phyloP scores from a whole-genome alignment of 2,329 filamentous ascomycete species.

The Sclerotinia trifoliorum region DNA sequence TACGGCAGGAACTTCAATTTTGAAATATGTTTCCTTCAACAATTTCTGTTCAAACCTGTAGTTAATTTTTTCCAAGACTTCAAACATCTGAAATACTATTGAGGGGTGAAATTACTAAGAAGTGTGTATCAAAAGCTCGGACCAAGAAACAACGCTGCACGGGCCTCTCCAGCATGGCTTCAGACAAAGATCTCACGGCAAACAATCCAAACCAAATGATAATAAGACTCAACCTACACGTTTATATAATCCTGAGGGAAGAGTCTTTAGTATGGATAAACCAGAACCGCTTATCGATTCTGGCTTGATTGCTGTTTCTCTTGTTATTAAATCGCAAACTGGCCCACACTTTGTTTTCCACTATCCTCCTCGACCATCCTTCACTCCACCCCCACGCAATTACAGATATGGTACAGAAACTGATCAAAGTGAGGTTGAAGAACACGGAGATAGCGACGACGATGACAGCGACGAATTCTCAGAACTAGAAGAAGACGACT shows the following conservation, averaged over 20 bases:
- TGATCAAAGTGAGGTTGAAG: conserved; percentile 32
- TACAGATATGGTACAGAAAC: conserved; percentile 40
- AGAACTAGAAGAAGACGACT: conserved; percentile 57
- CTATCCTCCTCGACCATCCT: conserved; percentile 64
- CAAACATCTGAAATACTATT: neutral
- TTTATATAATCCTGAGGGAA: conserved; percentile 4
- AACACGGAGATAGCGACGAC: conserved; percentile 28
- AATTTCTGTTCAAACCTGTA: neutral
- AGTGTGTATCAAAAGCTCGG: conserved; percentile 10
- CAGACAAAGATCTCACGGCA: neutral
- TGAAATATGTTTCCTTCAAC: no score
- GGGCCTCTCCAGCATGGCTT: conserved; percentile 5
- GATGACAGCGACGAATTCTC: conserved; percentile 40
- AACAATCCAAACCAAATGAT: neutral
- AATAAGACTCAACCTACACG: neutral
- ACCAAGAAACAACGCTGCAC: neutral
- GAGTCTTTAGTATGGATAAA: conserved; percentile 17
- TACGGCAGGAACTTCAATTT: neutral
- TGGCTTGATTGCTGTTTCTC: conserved; percentile 45
- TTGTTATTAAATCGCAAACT: conserved; percentile 59
- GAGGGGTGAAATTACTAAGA: neutral
- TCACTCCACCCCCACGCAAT: conserved; percentile 38
- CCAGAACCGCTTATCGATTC: conserved; percentile 43
- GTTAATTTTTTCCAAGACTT: neutral
- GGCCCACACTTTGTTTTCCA: conserved; percentile 84